Conservation (phyloP, 208 protist species). For the Leishmania turanica region DNA sequence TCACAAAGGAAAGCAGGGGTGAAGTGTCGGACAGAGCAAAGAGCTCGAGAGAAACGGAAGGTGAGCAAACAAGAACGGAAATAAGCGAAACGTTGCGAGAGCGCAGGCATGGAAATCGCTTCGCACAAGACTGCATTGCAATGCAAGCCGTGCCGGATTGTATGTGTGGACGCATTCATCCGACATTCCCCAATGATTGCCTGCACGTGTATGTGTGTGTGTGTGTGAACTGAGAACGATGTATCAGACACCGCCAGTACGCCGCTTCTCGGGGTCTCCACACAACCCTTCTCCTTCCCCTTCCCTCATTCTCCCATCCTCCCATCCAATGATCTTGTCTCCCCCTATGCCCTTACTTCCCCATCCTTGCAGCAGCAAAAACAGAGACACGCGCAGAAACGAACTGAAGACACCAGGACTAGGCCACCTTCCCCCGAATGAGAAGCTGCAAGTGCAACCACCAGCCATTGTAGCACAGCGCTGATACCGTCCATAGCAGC, state of each 20-base stretch:
- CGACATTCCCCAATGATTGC: neutral
- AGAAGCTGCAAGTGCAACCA: constrained; percentile 73
- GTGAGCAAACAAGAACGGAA: neutral
- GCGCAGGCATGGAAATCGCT: neutral
- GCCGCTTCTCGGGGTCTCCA: neutral
- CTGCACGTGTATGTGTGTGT: neutral
- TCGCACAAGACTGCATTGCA: neutral
- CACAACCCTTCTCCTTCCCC: neutral
- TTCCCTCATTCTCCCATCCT: neutral
- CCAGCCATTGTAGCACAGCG: constrained; percentile 71
- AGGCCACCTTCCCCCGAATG: constrained; percentile 56
- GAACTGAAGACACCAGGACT: neutral
- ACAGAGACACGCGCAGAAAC: neutral
- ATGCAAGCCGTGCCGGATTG: neutral
- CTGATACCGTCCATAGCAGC: constrained; percentile 65
- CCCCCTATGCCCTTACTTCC: neutral
- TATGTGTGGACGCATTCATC: neutral
- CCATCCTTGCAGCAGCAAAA: neutral
- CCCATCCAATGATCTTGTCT: too few species aligned
- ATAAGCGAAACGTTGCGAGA: neutral
- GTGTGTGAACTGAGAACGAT: neutral
- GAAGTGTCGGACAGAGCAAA: constrained; percentile 8
- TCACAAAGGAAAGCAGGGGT: neutral
- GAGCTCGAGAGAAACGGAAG: neutral
- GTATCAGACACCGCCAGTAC: neutral